phyloP scores from a whole-genome alignment of 2,329 filamentous ascomycete species.

The Trichoderma koningii region DNA sequence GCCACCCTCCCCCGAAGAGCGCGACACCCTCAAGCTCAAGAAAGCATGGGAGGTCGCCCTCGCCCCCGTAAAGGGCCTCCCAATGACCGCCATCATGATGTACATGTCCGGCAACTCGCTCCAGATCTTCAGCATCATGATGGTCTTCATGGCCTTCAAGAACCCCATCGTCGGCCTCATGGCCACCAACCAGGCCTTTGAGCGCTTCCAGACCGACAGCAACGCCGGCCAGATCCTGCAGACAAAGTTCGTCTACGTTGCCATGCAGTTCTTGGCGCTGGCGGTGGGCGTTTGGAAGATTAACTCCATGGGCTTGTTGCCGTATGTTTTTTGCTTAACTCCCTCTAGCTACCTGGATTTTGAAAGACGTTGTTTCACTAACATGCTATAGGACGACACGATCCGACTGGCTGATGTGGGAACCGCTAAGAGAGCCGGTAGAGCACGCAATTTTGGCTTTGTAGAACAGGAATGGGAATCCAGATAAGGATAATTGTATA shows the following conservation, averaged over 20 bases:
- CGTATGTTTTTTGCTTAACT: conserved; percentile 58
- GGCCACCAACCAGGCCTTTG: conserved; percentile 82
- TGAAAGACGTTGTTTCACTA: neutral
- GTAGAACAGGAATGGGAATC: conserved; percentile 36
- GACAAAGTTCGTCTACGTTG: conserved; percentile 85
- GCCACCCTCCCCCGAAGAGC: conserved; percentile 76
- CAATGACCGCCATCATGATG: conserved; percentile 99
- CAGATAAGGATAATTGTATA: conserved; percentile 2
- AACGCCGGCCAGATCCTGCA: conserved; percentile 73
- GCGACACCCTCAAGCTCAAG: conserved; percentile 94
- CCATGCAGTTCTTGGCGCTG: conserved; percentile 81
- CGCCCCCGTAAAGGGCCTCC: conserved; percentile 87
- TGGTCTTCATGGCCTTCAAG: conserved; percentile 99
- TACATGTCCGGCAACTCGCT: conserved; percentile 99
- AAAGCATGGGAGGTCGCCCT: conserved; percentile 98
- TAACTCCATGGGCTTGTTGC: conserved; percentile 91
- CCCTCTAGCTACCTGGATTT: neutral
- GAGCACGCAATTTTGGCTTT: conserved; percentile 67
- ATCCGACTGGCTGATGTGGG: conserved; percentile 98
- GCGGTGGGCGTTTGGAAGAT: conserved; percentile 94
- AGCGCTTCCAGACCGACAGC: conserved; percentile 81
- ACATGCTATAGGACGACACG: conserved; percentile 71
- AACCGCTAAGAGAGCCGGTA: conserved; percentile 68
- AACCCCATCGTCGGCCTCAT: conserved; percentile 85
- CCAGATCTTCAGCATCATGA: conserved; percentile 99